Base-by-base conservation (phyloP, 768 basidiomycete genomes). In the Lactarius hatsudake region DNA sequence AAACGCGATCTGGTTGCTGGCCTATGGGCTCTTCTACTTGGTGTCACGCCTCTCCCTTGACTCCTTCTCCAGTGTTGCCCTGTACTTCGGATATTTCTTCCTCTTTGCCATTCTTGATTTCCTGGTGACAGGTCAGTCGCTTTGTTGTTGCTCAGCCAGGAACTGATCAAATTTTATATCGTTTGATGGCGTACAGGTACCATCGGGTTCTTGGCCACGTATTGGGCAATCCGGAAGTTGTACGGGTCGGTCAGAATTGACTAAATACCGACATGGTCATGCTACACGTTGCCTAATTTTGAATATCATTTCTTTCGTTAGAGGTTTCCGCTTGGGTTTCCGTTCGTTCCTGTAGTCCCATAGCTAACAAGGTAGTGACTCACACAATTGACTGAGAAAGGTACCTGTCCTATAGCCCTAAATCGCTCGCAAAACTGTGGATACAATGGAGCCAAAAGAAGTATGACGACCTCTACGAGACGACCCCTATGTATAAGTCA, bases 1-100 rank as follows among this genome's bases (percentile, higher is more conserved):
- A 28, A 92, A 90, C 68, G 90, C 94, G 4, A 86, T 96, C 76
- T 98, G 96, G 96, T 79, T 98, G 32, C 78, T 96, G 61, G 83
- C 84, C 13, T 98, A 96, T 74, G 95, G 94, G 2, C 73, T 94
- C 10, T 93, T 93, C 78, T 94, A 93, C 74, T 94, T 90, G 91
- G 85, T 82, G 28, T 89, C 93, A 0, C 86, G 93, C 26, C 84
- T 98, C n/a, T 91, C 87, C 28, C 83, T 98, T 60, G 88, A 88
- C 74, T 91, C 92, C 10, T 32, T 32, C 30, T 84, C 93, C 4
- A 92, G 91, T 73, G 84, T 90, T 40, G 82, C 89, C 34, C 82
- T 98, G 28, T 98, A 95, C 79, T 82, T 98, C 36, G 95, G 96
- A 34, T 98, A 98, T 78, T 81, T 98, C 66, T 81, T 91, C 74